Evolutionary conservation across 2,329 filamentous ascomycete species (phyloP), one percentile per base, ranked within the genome.

Genomic region (Mollisia scopiformis): DNA sequence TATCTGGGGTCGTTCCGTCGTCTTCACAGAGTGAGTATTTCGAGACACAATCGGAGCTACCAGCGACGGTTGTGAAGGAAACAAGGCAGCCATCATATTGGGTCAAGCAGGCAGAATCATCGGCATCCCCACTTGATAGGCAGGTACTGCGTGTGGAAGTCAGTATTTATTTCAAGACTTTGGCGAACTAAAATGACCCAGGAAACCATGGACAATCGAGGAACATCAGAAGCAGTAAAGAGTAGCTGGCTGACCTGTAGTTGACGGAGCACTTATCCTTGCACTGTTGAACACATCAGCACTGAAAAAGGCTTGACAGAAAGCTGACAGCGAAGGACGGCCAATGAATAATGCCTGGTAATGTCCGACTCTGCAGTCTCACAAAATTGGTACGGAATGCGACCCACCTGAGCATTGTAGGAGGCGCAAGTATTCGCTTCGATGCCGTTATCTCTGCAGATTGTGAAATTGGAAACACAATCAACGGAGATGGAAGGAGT

Each of bases 341-440:
- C n/a, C n/a, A n/a, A n/a, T n/a, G n/a, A n/a, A n/a, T n/a, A n/a
- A n/a, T n/a, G n/a, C n/a, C n/a, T n/a, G n/a, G n/a, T n/a, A n/a
- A n/a, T n/a, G n/a, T n/a, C n/a, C n/a, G n/a, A n/a, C n/a, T n/a
- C n/a, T n/a, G n/a, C n/a, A n/a, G n/a, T n/a, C n/a, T n/a, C n/a
- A n/a, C n/a, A n/a, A n/a, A n/a, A n/a, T n/a, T n/a, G n/a, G n/a
- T n/a, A n/a, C n/a, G n/a, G n/a, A n/a, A n/a, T n/a, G n/a, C n/a
- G n/a, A n/a, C n/a, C n/a, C n/a, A n/a, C n/a, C 33, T 62, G 61
- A 19, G 61, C 61, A n/a, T 52, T 62, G 30, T 62, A 62, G 13
- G 58, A 63, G 39, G 57, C 39, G 47, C 58, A 57, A n/a, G 53
- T 53, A 35, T 61, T 63, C 13, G 58, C 49, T 39, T 41, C 57